Base-by-base conservation (phyloP, 2,329 filamentous ascomycete genomes). In the Emergomyces orientalis region DNA sequence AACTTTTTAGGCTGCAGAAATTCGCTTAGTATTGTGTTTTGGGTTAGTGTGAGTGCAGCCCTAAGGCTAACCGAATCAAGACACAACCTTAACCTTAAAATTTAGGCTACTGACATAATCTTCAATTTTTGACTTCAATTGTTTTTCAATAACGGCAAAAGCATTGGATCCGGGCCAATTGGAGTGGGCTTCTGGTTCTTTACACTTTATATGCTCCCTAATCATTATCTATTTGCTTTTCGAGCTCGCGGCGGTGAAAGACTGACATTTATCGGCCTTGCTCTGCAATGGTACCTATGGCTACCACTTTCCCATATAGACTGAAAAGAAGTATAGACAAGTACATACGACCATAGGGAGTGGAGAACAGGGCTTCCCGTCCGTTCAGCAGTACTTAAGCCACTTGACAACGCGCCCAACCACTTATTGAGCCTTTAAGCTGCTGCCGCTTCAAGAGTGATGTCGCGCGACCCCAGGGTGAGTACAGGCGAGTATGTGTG, bases 1-100 rank as follows among this genome's bases (percentile, higher is more conserved):
- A 47, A 37, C 19, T 4, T 51, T 49, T 51, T 51, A 37, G 27
- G 57, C 17, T n/a, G 43, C 0, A 37, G 34, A 43, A 30, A n/a
- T 39, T 61, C 60, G 60, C 60, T 61, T 61, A 61, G 51, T 8
- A 25, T 27, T 13, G 8, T 55, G 49, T 32, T 32, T 61, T 61
- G 34, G 32, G 34, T 41, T 57, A 57, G 54, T 41, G 34, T 11
- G 22, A 17, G 4, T 14, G 32, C 2, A 57, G 34, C 54, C 54
- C 54, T 57, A 57, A 57, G 19, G 19, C 54, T 41, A 57, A 41
- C 54, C 19, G 34, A 2, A 57, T 56, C n/a, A 25, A n/a, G 54
- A 30, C 2, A n/a, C 1, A 32, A 34, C 51, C n/a, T 54, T 32
- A 27, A 54, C 47, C 47, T 51, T 30, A 27, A 25, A 25, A 5